Base-by-base conservation (phyloP, 73 alveolate species). In the Paramecium primaurelia region DNA sequence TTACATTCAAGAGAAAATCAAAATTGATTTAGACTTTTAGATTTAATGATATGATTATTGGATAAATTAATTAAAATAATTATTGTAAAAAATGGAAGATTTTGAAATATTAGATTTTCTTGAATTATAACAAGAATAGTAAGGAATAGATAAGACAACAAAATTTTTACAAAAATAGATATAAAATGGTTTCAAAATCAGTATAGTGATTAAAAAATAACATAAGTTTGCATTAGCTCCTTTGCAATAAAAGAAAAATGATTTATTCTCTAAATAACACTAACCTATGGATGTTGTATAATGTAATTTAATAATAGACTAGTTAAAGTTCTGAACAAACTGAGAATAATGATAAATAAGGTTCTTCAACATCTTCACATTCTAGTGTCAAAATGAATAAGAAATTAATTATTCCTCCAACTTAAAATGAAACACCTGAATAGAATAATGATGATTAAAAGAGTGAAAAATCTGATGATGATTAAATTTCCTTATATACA, bases 311-410 rank as follows among this genome's bases (percentile, higher is more conserved):
- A 73, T 36, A 14, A 12, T 73, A 73, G 87, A 34, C n/a, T 34
- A 73, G 60, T 73, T 34, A 73, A 73, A 73, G 64, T 37, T 73
- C 87, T 30, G 58, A 73, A 10, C 68, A 34, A 37, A 73, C 58
- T 4, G 87, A 73, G 30, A 73, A 73, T 18, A 40, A 47, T 10
- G 75, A 80, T 22, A 34, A 28, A 26, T 9, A 42, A 11, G 91
- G 51, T 32, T 80, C 91, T 8, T 80, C 91, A 42, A 80, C 91
- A 47, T 80, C 91, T 14, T 44, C 77, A 5, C 25, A 80, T 80
- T 80, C 44, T 11, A 80, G 91, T 47, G 8, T 80, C 9, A 26
- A 26, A 28, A 28, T 64, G 47, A 20, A 14, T 28, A 64, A 64
- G 10, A 80, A 80, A 44, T 64, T 14, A n/a, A 40, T 58, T 45